Base-by-base conservation (phyloP, 306 rosid genomes). In the Lathyrus aphaca region DNA sequence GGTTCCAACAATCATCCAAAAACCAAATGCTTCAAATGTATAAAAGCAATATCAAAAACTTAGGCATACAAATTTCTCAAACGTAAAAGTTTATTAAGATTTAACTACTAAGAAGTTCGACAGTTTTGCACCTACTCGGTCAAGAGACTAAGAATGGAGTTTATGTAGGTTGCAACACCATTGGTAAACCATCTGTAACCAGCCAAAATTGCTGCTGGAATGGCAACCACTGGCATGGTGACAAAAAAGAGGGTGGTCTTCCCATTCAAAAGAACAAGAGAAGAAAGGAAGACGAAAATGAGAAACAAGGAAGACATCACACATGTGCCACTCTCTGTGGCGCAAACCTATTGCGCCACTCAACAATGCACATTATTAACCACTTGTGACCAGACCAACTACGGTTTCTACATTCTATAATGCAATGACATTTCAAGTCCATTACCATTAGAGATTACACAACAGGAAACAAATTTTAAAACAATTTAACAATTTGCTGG, bases 391-490 rank as follows among this genome's bases (percentile, higher is more conserved):
- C 51, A 14, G 27, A 67, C 38, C 15, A 64, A 54, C 39, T 44
- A n/a, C 8, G 64, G 49, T 68, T 63, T 61, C 73, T 45, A 43
- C 8, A 45, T 17, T 63, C 62, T 46, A 68, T 37, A 64, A 74
- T 40, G 21, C 25, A 74, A 40, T 5, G 45, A 25, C 51, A 63
- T 55, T 45, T 40, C 58, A 46, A 11, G 29, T 32, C 43, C 64
- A 66, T 51, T 48, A 50, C 42, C 63, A 43, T 19, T 32, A 64
- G 9, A 18, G 40, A 49, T 59, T 45, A 53, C n/a, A 53, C 27
- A 30, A 49, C 66, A 62, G 16, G 37, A 56, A 57, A 38, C 46
- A 21, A 67, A 40, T 30, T 56, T 44, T 39, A 54, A 53, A 69
- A 51, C 37, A 39, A 51, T 54, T 25, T 5, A 16, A 35, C 5